Percentiles rank a stretch among this genome's conserved stretches.
Evolutionary conservation across 139 green algal species (phyloP).

Genomic region (Coelastrella sp.): DNA sequence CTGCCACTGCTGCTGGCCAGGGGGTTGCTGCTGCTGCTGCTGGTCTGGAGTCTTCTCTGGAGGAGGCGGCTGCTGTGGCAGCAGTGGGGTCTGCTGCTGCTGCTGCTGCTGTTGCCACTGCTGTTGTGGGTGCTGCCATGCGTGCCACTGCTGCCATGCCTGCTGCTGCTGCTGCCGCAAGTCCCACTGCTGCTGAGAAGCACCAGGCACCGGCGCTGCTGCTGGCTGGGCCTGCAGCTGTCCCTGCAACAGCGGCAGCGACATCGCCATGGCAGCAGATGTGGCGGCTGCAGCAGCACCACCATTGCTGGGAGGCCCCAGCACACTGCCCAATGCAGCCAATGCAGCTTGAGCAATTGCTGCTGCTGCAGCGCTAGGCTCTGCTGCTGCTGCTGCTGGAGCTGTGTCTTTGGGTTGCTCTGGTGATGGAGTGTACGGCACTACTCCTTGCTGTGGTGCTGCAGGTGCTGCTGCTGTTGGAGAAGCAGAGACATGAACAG

Average conservation of each 20-base stretch:
- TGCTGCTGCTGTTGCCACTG: not conserved
- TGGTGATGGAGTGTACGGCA: not conserved
- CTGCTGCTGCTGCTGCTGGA: constrained; percentile 2
- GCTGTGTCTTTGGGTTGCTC: not conserved
- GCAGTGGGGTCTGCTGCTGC: not conserved
- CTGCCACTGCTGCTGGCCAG: not conserved
- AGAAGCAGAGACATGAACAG: no score
- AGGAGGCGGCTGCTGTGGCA: no score
- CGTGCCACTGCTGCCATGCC: not conserved
- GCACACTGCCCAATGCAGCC: not conserved
- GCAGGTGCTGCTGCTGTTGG: not conserved
- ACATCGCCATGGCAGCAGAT: no score
- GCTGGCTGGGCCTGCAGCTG: not conserved
- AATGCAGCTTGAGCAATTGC: not conserved
- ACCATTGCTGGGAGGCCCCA: not conserved
- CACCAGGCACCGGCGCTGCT: not conserved
- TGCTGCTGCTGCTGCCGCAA: not conserved
- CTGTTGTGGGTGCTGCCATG: not conserved
- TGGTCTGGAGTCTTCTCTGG: not conserved
- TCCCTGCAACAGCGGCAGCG: not conserved
- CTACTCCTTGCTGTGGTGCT: not conserved
- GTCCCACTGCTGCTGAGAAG: not conserved
- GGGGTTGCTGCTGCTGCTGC: not conserved
- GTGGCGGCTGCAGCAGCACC: not conserved
- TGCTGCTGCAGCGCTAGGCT: not conserved